Evolutionary conservation across 176 grass and related monocot species (phyloP), one percentile per base, ranked within the genome.

Genomic region (Triticum aestivum): DNA sequence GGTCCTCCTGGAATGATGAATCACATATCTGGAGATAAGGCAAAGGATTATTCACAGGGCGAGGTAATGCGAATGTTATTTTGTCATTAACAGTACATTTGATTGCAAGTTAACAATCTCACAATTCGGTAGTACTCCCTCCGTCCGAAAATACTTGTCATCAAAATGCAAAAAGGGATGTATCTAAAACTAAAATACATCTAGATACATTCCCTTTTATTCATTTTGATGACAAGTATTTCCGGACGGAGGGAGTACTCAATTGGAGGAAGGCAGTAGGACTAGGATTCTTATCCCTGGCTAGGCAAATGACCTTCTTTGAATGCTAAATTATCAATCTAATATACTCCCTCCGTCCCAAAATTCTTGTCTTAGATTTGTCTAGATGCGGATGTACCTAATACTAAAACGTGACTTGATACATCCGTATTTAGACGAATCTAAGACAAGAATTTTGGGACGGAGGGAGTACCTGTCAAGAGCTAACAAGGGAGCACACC

Each of bases 1-100:
- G 96, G 93, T 41, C 96, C 96, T 51, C 93, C 96, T 49, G 93
- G 96, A 71, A 91, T 98, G 96, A 98, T 98, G 96, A 89, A 91
- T 61, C 96, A 98, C 82, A 88, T 98, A 83, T 98, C 96, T 79
- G 96, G 93, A 44, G 90, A 93, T 29, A 96, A 96, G 86, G 96
- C 93, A 45, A 88, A 95, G 71, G 91, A 98, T 83, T 86, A 92
- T 73, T 91, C 91, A 35, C 96, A 98, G 90, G 96, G 93, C 83
- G 91, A 96, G 93, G 96, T 98, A 91, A 13, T 52, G 14, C 29
- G 6, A 66, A 65, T 72, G 51, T 61, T 20, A 12, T 75, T 78
- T 14, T 1, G 9, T 33, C 58, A 62, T 67, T 68, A 51, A 3
- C 45, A 6, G 79, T 56, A 24, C 71, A 66, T 77, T 38, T 62